Conservation (phyloP, 352 stramenopile species). For the Elongisporangium prolatum region DNA sequence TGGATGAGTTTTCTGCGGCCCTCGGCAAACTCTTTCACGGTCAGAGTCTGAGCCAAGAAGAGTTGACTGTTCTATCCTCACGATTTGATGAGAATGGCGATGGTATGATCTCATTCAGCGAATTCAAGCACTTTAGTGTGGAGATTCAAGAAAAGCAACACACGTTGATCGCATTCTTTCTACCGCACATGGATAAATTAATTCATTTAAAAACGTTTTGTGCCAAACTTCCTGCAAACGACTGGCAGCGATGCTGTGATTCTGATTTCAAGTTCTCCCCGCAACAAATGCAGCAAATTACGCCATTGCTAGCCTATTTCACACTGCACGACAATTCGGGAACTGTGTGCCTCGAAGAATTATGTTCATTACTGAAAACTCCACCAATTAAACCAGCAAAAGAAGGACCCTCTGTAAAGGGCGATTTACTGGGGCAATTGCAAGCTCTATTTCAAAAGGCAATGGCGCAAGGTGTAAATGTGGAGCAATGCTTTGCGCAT, state of each 20-base stretch:
- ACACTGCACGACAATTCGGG: constrained; percentile 19
- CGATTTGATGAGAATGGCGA: constrained; percentile 60
- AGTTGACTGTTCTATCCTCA: constrained; percentile 27
- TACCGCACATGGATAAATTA: constrained; percentile 16
- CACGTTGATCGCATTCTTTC: constrained; percentile 16
- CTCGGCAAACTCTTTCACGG: constrained; percentile 48
- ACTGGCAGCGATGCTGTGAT: constrained; percentile 31
- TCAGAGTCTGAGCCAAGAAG: constrained; percentile 30
- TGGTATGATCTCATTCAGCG: constrained; percentile 42
- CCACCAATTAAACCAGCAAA: constrained; percentile 2
- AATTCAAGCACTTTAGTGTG: constrained; percentile 54
- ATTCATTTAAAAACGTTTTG: constrained; percentile 4
- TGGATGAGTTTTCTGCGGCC: constrained; percentile 44
- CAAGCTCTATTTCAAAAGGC: constrained; percentile 24
- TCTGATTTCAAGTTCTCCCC: constrained; percentile 23
- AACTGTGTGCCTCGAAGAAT: constrained; percentile 26
- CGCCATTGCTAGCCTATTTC: constrained; percentile 22
- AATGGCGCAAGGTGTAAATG: constrained; percentile 35
- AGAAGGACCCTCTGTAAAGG: not conserved
- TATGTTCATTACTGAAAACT: constrained; percentile 17
- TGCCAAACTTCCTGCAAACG: constrained; percentile 6
- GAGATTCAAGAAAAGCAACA: constrained; percentile 36
- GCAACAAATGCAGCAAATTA: constrained; percentile 13
- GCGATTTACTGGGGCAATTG: constrained; percentile 9
- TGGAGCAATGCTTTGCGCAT: constrained; percentile 46